phyloP scores from a whole-genome alignment of 1,284 basidiomycete species.

The Boletellus dicymbophilus region DNA sequence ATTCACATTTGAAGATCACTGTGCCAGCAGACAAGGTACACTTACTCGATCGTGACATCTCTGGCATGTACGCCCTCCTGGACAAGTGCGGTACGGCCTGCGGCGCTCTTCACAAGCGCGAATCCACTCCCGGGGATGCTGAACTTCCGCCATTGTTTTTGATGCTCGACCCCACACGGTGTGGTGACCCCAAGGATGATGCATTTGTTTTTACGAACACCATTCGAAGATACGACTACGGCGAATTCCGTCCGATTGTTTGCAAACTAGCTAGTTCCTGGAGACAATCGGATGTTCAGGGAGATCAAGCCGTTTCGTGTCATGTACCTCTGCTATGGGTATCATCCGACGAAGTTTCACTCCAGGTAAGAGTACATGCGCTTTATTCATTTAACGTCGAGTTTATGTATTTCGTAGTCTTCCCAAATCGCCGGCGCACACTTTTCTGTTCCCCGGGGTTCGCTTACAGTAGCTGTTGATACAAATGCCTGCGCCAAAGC shows the following conservation, averaged over 20 bases:
- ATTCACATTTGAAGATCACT: slow-evolving; percentile 65
- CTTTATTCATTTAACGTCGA: background rate
- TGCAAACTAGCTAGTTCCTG: slow-evolving; percentile 73
- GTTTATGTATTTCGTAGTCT: slow-evolving; percentile 21
- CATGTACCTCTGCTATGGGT: slow-evolving; percentile 71
- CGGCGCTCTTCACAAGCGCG: slow-evolving; percentile 78
- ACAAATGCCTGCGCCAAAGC: slow-evolving; percentile 71
- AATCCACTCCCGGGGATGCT: slow-evolving; percentile 41
- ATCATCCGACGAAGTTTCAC: slow-evolving; percentile 39
- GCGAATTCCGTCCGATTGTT: slow-evolving; percentile 76
- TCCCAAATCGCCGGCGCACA: slow-evolving; percentile 61
- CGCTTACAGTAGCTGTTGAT: slow-evolving; percentile 54
- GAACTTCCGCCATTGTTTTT: slow-evolving; percentile 72
- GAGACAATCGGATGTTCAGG: slow-evolving; percentile 65
- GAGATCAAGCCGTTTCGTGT: slow-evolving; percentile 52
- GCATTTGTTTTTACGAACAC: slow-evolving; percentile 83
- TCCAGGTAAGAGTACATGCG: slow-evolving; percentile 48
- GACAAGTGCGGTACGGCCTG: slow-evolving; percentile 91
- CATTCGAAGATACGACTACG: slow-evolving; percentile 77
- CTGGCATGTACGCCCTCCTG: slow-evolving; percentile 78
- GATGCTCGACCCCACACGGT: slow-evolving; percentile 84
- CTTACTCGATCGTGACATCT: slow-evolving; percentile 78
- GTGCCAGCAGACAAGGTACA: slow-evolving; percentile 51
- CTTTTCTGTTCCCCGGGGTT: slow-evolving; percentile 63
- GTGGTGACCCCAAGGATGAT: slow-evolving; percentile 71